These are phyloP conservation scores for Metarhizium sp. DNA, from an alignment of 2,329 filamentous ascomycete species.

Conservation along the genomic window DNA sequence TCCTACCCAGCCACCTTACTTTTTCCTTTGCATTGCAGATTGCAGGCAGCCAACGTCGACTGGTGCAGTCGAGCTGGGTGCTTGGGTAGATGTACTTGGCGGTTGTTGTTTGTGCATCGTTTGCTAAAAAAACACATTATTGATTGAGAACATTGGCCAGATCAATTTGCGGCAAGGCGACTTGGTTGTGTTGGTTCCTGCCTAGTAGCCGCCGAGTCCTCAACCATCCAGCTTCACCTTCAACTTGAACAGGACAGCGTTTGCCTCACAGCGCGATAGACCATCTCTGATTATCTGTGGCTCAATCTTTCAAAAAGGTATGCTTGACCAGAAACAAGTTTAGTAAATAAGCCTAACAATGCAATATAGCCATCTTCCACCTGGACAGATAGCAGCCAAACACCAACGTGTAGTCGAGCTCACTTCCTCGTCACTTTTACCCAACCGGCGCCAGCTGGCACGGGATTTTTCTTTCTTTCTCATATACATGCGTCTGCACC, in stretches of 20 bases:
- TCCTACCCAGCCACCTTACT: constrained; percentile 6
- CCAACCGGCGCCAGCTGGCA: neutral
- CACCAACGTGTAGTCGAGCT: neutral
- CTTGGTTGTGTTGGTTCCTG: neutral
- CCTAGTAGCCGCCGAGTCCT: neutral
- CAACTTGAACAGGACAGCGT: neutral
- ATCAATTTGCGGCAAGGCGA: neutral
- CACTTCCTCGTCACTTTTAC: neutral
- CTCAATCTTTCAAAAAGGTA: too few relatives aligned
- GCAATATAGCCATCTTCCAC: too few relatives aligned
- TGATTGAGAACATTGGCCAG: too few relatives aligned
- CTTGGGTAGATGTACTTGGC: neutral
- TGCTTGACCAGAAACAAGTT: too few relatives aligned
- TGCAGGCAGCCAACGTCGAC: neutral
- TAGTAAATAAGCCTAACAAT: too few relatives aligned
- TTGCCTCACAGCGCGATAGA: too few relatives aligned
- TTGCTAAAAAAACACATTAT: too few relatives aligned
- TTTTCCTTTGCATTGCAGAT: neutral
- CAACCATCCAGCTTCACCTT: neutral
- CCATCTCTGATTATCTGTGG: too few relatives aligned
- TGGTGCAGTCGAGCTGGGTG: neutral
- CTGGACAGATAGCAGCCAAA: neutral
- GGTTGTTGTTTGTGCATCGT: too few relatives aligned
- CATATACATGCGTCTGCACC: neutral
- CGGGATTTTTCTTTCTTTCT: neutral